phyloP scores from a whole-genome alignment of 179 eudicot species.

The Drosera spatulata region DNA sequence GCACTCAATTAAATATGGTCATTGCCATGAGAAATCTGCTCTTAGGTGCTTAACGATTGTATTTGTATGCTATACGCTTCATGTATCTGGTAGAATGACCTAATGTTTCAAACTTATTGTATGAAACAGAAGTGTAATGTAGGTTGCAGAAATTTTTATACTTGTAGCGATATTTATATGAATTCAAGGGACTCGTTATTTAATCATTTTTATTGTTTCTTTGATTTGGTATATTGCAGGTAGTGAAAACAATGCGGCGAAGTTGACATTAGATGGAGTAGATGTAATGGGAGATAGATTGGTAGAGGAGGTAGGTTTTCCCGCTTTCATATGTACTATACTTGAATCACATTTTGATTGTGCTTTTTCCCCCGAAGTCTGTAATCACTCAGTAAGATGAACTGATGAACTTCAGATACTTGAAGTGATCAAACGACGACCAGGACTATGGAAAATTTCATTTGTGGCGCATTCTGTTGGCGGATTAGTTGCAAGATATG shows the following conservation, averaged over 20 bases:
- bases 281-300: slow-evolving; percentile 95
- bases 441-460: slow-evolving; percentile 64
- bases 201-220: background rate
- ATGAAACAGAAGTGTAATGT: background rate
- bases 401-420: slow-evolving; percentile 40
- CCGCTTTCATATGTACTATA: background rate
- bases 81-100: too few relatives aligned
- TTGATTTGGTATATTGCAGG: slow-evolving; percentile 35
- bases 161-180: background rate
- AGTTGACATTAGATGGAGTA: slow-evolving; percentile 79
- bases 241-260: slow-evolving; percentile 64
- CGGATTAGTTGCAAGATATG: slow-evolving; percentile 93
- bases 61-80: too few relatives aligned
- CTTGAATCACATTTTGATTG: background rate
- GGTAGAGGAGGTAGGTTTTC: slow-evolving; percentile 71
- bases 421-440: slow-evolving; percentile 53
- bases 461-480: slow-evolving; percentile 96
- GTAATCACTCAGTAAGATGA: background rate
- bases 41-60: too few relatives aligned
- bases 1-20: too few relatives aligned
- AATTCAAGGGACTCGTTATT: background rate
- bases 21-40: too few relatives aligned
- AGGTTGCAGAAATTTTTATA: background rate
- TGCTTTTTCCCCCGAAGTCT: background rate
- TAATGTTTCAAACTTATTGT: too few relatives aligned